Evolutionary conservation across 441 rosid genomes (phyloP), one percentile per base, ranked within the genome.

Genomic region (Populus hybrid): DNA sequence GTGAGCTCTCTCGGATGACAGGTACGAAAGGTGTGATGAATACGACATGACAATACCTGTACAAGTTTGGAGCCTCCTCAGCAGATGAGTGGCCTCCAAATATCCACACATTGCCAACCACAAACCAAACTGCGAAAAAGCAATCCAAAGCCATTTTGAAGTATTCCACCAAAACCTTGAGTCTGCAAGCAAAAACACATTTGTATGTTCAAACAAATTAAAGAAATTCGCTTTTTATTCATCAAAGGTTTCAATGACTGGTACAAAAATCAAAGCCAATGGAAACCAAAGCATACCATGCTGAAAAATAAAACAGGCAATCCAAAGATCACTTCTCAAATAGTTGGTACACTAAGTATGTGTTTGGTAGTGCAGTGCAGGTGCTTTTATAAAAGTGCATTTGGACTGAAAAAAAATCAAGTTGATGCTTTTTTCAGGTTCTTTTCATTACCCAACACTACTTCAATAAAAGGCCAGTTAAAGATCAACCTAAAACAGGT

Each of bases 41-140:
- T 72, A 34, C 14, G 26, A 69, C 34, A 0, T 28, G 65, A 34
- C 26, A 46, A 19, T 83, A 96, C 99, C 99, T 92, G 91, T 96
- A 96, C 93, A 96, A 82, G 81, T 94, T 94, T 50, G 99, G 99
- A 79, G 98, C 98, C 79, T 94, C 98, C 14, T 73, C 46, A 68
- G 94, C 89, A 78, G 99, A 92, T 71, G 99, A 84, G 81, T 92
- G 98, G 35, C 99, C 98, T 67, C 99, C 99, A 81, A 96, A 96
- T 77, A 92, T 91, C 99, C 98, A 96, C 23, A 96, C 99, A 46
- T 96, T 94, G 82, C 99, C 99, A 34, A 96, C 98, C 82, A 96
- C 98, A 85, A 96, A 96, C 99, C 98, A 96, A 71, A 96, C 94
- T 11, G 98, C 98, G 78, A 96, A 96, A 84, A 96, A 96, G 83